Evolutionary conservation across 2,329 filamentous ascomycete genomes (phyloP).

Genomic region (Orbilia quercus): DNA sequence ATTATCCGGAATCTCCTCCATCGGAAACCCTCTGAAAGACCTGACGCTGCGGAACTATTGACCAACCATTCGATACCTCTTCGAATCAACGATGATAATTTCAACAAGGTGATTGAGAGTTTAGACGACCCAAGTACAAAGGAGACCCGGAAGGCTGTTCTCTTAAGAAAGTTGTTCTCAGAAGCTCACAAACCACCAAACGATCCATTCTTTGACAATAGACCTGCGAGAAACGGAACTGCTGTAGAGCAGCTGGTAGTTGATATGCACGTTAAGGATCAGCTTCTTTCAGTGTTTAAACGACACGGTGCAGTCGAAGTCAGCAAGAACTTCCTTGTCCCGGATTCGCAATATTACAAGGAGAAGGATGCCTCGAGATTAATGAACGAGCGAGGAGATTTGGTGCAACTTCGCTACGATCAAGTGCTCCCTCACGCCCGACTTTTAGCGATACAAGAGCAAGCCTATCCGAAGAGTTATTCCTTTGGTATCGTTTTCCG

Average conservation of each 20-base stretch:
- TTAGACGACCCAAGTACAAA: conserved; percentile 44
- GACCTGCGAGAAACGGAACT: conserved; percentile 15
- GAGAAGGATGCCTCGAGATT: conserved; percentile 77
- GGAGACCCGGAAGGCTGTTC: conserved; percentile 35
- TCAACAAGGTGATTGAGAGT: conserved; percentile 50
- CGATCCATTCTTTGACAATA: conserved; percentile 50
- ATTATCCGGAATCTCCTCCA: conserved; percentile 43
- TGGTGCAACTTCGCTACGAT: conserved; percentile 94
- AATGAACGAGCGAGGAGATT: conserved; percentile 83
- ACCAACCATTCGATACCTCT: conserved; percentile 51
- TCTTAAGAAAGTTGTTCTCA: conserved; percentile 39
- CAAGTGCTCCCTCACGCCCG: conserved; percentile 89
- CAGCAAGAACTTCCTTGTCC: conserved; percentile 79
- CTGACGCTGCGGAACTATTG: conserved; percentile 43
- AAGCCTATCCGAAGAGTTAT: conserved; percentile 79
- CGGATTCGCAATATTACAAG: conserved; percentile 81
- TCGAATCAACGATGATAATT: conserved; percentile 47
- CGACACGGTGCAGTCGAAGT: conserved; percentile 89
- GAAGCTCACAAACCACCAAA: conserved; percentile 36
- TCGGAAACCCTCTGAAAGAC: conserved; percentile 47
- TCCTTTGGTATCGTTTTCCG: conserved; percentile 85
- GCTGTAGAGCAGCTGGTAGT: conserved; percentile 43
- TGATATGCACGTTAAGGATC: conserved; percentile 73
- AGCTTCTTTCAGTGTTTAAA: conserved; percentile 81
- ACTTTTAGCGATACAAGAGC: conserved; percentile 77